phyloP scores from a whole-genome alignment of 192 early-diverging fungal genomes.

The Geosiphon pyriformis region DNA sequence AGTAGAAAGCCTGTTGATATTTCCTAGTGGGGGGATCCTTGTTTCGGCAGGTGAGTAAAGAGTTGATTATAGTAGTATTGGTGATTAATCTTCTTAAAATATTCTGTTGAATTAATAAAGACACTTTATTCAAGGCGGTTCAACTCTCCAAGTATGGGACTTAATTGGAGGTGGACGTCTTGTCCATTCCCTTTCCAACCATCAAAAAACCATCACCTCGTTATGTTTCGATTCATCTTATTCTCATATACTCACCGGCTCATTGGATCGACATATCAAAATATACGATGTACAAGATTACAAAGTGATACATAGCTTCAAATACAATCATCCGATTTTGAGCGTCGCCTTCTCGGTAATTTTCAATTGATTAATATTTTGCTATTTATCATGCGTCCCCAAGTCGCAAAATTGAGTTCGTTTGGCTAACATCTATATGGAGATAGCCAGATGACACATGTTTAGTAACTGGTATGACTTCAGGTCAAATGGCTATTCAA shows the following conservation, averaged over 20 bases:
- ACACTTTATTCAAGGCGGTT: constrained; percentile 55
- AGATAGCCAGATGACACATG: constrained; percentile 76
- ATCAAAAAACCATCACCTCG: constrained; percentile 94
- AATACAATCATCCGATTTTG: constrained; percentile 86
- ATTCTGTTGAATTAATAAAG: neutral
- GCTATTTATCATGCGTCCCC: constrained; percentile 9
- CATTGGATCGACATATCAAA: constrained; percentile 96
- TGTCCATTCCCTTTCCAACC: constrained; percentile 78
- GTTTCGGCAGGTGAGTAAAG: constrained; percentile 56
- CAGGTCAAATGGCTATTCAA: constrained; percentile 81
- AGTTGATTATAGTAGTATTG: neutral
- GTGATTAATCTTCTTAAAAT: neutral
- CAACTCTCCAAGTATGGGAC: constrained; percentile 85
- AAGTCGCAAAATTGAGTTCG: neutral
- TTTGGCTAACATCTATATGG: neutral
- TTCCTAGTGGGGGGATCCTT: constrained; percentile 74
- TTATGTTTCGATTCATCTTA: constrained; percentile 76
- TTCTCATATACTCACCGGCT: constrained; percentile 78
- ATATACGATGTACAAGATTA: constrained; percentile 83
- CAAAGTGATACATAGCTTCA: constrained; percentile 80
- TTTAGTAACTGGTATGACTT: constrained; percentile 88
- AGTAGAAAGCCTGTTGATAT: constrained; percentile 82
- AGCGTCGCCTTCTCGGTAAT: constrained; percentile 82
- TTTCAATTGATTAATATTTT: neutral
- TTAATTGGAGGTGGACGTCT: constrained; percentile 71